Conservation (phyloP, 192 early-diverging fungal genomes). For the Coemansia umbellata region DNA sequence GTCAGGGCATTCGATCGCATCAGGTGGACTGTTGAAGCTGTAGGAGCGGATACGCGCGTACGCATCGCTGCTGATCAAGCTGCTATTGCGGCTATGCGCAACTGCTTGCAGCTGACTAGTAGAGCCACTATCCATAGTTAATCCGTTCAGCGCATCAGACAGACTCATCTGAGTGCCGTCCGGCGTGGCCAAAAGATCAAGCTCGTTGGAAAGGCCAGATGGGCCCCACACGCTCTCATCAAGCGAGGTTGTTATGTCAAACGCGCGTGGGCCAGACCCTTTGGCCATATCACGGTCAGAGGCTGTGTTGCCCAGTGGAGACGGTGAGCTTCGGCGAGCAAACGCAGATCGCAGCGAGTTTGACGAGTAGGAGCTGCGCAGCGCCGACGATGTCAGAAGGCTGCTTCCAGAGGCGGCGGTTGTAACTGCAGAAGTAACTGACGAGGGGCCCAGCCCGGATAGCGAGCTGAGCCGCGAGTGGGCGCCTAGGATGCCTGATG, state of each 20-base stretch:
- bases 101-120: background rate
- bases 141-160: constrained; percentile 9
- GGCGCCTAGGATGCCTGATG: constrained; percentile 39
- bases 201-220: constrained; percentile 41
- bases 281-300: too few relatives aligned
- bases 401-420: background rate
- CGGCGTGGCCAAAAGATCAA: constrained; percentile 26
- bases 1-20: constrained; percentile 13
- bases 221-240: constrained; percentile 49
- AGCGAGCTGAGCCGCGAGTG: constrained; percentile 37
- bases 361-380: constrained; percentile 51
- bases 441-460: constrained; percentile 8
- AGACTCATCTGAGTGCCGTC: constrained; percentile 8
- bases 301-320: constrained; percentile 4
- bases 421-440: too few relatives aligned
- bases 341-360: constrained; percentile 45
- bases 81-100: constrained; percentile 12
- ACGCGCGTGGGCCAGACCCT: too few relatives aligned
- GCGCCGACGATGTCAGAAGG: constrained; percentile 33
- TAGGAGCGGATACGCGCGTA: constrained; percentile 45
- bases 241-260: constrained; percentile 15
- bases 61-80: constrained; percentile 4
- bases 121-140: background rate
- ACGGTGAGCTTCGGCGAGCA: constrained; percentile 35
- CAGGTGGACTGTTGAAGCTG: constrained; percentile 48